Evolutionary conservation across 1,284 basidiomycete genomes (phyloP).

Genomic region (Tausonia pullulans): DNA sequence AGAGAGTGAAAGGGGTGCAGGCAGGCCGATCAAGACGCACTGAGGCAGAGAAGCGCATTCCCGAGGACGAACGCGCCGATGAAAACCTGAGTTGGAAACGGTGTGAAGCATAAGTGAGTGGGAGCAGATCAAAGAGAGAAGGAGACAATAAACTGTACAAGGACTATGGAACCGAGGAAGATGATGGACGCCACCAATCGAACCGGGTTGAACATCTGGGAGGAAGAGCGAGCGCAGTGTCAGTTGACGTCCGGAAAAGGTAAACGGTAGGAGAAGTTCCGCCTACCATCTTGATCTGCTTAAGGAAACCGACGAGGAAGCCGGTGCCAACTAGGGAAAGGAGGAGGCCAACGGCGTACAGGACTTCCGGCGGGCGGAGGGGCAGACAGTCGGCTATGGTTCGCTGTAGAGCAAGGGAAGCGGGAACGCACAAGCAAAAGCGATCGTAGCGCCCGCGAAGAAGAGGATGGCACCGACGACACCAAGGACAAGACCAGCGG

Average conservation of each 20-base stretch:
- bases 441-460: conserved; percentile 12
- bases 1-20: neutral
- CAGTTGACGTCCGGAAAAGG: neutral
- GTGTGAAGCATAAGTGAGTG: neutral
- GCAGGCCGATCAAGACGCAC: neutral
- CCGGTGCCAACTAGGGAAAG: conserved; percentile 13
- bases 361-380: neutral
- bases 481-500: conserved; percentile 1
- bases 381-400: neutral
- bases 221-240: neutral
- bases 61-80: conserved; percentile 16
- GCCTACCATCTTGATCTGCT: conserved; percentile 16
- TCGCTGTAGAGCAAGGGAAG: too few relatives aligned
- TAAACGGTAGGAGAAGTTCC: neutral
- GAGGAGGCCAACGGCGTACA: conserved; percentile 15
- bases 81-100: conserved; percentile 2
- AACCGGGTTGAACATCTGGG: conserved; percentile 16
- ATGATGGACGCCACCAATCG: conserved; percentile 12
- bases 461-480: conserved; percentile 11
- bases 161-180: conserved; percentile 8
- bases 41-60: conserved; percentile 12
- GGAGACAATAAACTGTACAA: too few relatives aligned
- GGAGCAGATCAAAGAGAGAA: neutral
- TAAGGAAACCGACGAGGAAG: conserved; percentile 15
- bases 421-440: conserved; percentile 13